These are phyloP conservation scores for Alternaria ventricosa DNA, from an alignment of 2,329 filamentous ascomycete genomes.

Conservation along the genomic window DNA sequence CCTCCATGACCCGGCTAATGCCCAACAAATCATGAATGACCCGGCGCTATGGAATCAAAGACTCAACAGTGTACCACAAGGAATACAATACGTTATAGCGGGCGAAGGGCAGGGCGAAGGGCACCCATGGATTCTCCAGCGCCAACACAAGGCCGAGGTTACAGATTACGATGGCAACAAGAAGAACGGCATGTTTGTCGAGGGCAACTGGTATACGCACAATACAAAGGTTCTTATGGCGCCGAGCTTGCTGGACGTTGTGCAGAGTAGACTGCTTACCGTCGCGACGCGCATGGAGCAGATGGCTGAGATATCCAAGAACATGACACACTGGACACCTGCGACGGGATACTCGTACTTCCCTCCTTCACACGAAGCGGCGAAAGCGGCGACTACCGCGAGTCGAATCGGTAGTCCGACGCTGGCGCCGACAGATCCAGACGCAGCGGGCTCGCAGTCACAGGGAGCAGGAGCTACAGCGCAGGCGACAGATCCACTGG, in stretches of 20 bases:
- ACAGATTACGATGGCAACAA: conserved; percentile 43
- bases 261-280: conserved; percentile 62
- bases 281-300: conserved; percentile 63
- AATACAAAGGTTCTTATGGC: conserved; percentile 68
- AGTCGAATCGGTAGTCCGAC: conserved; percentile 42
- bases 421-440: conserved; percentile 33
- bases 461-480: conserved; percentile 24
- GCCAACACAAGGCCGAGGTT: conserved; percentile 52
- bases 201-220: conserved; percentile 67
- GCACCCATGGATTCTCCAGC: conserved; percentile 67
- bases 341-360: conserved; percentile 66
- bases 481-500: conserved; percentile 14
- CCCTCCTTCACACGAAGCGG: conserved; percentile 54
- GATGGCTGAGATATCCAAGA: conserved; percentile 60
- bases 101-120: conserved; percentile 62
- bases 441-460: conserved; percentile 28
- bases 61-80: conserved; percentile 58
- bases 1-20: conserved; percentile 52
- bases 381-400: conserved; percentile 33
- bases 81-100: conserved; percentile 66
- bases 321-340: conserved; percentile 64
- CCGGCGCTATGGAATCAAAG: conserved; percentile 63
- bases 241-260: conserved; percentile 64
- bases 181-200: conserved; percentile 57
- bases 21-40: conserved; percentile 58